These are phyloP conservation scores for Sarcodon sp. DNA, from an alignment of 768 basidiomycete species.

Conservation along the genomic window DNA sequence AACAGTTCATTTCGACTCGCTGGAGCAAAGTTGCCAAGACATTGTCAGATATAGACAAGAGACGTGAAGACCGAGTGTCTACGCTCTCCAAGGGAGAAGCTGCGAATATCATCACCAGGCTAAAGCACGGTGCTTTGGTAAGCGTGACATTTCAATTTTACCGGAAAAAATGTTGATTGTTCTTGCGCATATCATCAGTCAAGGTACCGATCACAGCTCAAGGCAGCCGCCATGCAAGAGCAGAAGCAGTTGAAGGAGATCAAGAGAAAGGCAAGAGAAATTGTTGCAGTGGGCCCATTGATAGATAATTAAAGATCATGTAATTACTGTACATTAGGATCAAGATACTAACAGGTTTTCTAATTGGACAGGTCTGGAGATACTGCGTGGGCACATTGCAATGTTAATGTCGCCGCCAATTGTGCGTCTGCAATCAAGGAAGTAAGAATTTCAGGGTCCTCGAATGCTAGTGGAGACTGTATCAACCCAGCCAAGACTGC, in stretches of 20 bases:
- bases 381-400: conserved; percentile 47
- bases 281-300: conserved; percentile 49
- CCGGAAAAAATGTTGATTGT: neutral
- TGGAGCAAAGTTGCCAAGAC: conserved; percentile 19
- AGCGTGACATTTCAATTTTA: conserved; percentile 1
- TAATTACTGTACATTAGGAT: neutral
- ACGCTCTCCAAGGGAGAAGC: conserved; percentile 68
- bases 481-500: conserved; percentile 58
- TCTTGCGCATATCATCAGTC: conserved; percentile 20
- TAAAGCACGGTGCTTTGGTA: conserved; percentile 70
- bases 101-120: conserved; percentile 62
- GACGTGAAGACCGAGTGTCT: conserved; percentile 19
- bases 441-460: conserved; percentile 29
- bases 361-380: conserved; percentile 44
- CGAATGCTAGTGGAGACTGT: conserved; percentile 27
- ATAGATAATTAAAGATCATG: conserved; percentile 10
- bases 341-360: conserved; percentile 1
- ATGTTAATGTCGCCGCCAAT: conserved; percentile 45
- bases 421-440: conserved; percentile 44
- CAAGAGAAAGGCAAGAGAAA: conserved; percentile 34
- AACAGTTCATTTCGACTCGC: conserved; percentile 38
- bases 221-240: conserved; percentile 22
- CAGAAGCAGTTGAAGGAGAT: conserved; percentile 32
- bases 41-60: conserved; percentile 7
- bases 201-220: conserved; percentile 41